phyloP scores from a whole-genome alignment of 2,329 filamentous ascomycete genomes.

The Colletotrichum australisinense region DNA sequence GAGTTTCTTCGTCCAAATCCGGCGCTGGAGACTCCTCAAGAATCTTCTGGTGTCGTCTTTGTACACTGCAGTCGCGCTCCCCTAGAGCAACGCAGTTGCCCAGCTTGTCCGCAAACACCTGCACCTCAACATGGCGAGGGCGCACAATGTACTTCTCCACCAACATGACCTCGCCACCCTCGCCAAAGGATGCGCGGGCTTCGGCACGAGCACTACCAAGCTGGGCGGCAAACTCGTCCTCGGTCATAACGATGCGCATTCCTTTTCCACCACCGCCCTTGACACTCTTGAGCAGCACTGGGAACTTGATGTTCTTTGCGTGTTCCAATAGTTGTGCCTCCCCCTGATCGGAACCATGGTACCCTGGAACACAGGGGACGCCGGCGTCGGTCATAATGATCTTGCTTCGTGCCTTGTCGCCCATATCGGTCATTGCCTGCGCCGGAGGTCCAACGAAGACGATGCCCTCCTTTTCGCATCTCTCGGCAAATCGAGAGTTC shows the following conservation, averaged over 20 bases:
- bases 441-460: constrained; percentile 94
- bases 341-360: constrained; percentile 89
- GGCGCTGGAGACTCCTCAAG: constrained; percentile 90
- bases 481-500: constrained; percentile 89
- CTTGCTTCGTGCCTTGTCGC: constrained; percentile 92
- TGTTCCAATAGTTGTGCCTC: constrained; percentile 70
- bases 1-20: constrained; percentile 66
- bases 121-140: constrained; percentile 88
- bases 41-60: constrained; percentile 90
- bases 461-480: constrained; percentile 89
- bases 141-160: constrained; percentile 86
- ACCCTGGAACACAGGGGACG: constrained; percentile 95
- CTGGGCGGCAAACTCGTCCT: constrained; percentile 77
- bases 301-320: constrained; percentile 77
- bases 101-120: constrained; percentile 86
- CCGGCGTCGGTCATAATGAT: constrained; percentile 97
- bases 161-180: constrained; percentile 82
- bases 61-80: constrained; percentile 89
- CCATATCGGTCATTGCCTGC: constrained; percentile 87
- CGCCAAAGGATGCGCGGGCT: constrained; percentile 83
- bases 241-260: constrained; percentile 78
- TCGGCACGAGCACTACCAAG: constrained; percentile 80
- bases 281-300: constrained; percentile 83
- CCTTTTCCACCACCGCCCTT: constrained; percentile 87
- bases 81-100: constrained; percentile 86